Percentiles rank a stretch among this genome's conserved stretches.
Conservation (phyloP, 768 basidiomycete species). For the Rubroboletus satanas region DNA sequence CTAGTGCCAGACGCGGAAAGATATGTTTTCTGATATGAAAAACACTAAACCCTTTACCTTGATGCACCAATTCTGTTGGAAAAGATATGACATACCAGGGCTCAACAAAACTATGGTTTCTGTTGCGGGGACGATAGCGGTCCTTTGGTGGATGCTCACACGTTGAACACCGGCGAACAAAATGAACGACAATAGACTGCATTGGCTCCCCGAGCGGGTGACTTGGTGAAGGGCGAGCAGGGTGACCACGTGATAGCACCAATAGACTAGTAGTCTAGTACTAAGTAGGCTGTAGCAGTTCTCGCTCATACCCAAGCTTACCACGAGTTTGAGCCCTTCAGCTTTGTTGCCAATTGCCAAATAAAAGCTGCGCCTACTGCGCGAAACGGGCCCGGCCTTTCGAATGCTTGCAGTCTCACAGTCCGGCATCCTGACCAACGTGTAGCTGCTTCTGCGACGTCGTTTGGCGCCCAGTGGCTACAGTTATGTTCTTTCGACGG, state of each 20-base stretch:
- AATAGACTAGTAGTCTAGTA: background rate
- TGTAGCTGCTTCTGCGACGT: constrained; percentile 43
- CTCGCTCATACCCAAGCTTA: too few relatives aligned
- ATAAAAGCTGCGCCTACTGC: constrained; percentile 19
- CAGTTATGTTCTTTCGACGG: constrained; percentile 31
- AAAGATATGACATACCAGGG: background rate
- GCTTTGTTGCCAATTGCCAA: background rate
- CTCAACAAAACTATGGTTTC: background rate
- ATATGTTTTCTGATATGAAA: background rate
- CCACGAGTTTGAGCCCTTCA: background rate
- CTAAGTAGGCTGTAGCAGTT: too few relatives aligned
- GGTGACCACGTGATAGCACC: constrained; percentile 4
- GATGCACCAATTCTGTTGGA: background rate
- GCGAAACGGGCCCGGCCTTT: background rate
- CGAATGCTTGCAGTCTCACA: constrained; percentile 1
- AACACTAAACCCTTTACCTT: background rate
- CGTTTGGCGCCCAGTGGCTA: constrained; percentile 38
- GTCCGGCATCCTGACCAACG: constrained; percentile 9
- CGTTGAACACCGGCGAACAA: background rate
- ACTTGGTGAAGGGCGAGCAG: constrained; percentile 1
- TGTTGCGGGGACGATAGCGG: background rate
- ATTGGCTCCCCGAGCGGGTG: background rate
- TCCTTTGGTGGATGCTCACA: background rate
- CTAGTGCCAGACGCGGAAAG: background rate
- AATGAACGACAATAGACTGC: too few relatives aligned